Evolutionary conservation across 345 rosid genomes (phyloP).

Genomic region (Hirschfeldia incana): DNA sequence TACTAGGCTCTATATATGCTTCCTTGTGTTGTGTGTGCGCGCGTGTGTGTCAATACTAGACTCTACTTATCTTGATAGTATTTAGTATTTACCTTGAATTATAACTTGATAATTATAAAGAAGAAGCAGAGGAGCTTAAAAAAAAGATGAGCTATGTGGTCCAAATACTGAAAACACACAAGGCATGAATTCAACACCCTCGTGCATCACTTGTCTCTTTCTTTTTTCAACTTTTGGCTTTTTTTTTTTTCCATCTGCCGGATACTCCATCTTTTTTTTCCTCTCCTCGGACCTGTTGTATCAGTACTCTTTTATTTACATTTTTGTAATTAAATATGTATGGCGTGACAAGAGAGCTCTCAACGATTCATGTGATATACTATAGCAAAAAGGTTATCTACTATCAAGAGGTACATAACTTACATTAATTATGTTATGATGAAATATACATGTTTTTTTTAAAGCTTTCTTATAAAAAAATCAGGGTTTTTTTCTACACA

Average conservation of each 20-base stretch:
- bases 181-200: conserved; percentile 37
- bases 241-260: conserved; percentile 6
- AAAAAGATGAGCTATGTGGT: conserved; percentile 42
- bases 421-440: not conserved
- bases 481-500: too few species aligned
- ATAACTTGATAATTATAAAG: not conserved
- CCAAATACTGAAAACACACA: conserved; percentile 33
- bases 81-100: conserved; percentile 25
- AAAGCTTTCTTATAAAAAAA: too few species aligned
- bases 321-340: not conserved
- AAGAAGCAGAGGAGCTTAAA: conserved; percentile 22
- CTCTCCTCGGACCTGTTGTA: conserved; percentile 30
- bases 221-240: conserved; percentile 27
- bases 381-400: not conserved
- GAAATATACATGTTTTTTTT: not conserved
- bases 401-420: not conserved
- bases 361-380: not conserved
- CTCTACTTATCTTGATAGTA: not conserved
- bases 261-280: conserved; percentile 6
- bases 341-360: not conserved
- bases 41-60: not conserved
- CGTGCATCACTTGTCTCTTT: conserved; percentile 43
- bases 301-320: not conserved
- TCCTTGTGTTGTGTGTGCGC: not conserved
- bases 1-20: not conserved